Conservation (phyloP, 768 basidiomycete genomes). For the Daedalea quercina region DNA sequence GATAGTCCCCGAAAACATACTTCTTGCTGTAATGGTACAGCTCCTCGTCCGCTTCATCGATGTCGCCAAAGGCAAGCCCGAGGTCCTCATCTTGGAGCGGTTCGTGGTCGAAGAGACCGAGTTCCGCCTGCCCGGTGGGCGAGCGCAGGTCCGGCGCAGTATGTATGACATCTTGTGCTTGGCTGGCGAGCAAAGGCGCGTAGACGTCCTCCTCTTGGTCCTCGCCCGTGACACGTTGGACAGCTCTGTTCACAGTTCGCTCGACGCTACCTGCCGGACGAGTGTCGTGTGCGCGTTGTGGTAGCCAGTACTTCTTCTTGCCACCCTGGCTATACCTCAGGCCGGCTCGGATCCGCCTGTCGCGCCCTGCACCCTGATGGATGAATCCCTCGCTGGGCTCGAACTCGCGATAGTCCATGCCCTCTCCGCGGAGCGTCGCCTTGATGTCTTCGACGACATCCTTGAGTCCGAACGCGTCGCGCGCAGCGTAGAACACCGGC, state of each 20-base stretch:
- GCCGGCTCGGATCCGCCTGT: conserved; percentile 84
- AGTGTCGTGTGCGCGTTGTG: conserved; percentile 44
- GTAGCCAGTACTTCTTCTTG: conserved; percentile 92
- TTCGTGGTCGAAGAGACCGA: conserved; percentile 15
- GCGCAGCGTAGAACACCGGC: conserved; percentile 79
- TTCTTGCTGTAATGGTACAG: conserved; percentile 70
- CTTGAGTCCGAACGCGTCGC: conserved; percentile 80
- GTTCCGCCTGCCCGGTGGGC: conserved; percentile 16
- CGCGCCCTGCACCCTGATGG: conserved; percentile 84
- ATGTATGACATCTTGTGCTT: conserved; percentile 62
- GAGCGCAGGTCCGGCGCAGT: conserved; percentile 48
- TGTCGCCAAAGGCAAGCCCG: conserved; percentile 60
- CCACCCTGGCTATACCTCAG: conserved; percentile 91
- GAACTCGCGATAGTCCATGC: conserved; percentile 94
- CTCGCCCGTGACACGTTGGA: conserved; percentile 33
- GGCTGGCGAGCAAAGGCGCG: conserved; percentile 65
- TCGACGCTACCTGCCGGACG: conserved; percentile 33
- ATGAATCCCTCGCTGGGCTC: conserved; percentile 93
- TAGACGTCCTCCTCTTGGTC: conserved; percentile 52
- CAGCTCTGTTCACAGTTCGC: conserved; percentile 35
- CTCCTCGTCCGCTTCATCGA: conserved; percentile 66
- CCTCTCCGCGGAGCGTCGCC: conserved; percentile 75
- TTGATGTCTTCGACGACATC: conserved; percentile 87
- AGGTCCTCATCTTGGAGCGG: conserved; percentile 36
- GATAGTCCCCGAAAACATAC: conserved; percentile 86